phyloP scores from a whole-genome alignment of 2,329 filamentous ascomycete species.

The Cladorrhinum sp. region DNA sequence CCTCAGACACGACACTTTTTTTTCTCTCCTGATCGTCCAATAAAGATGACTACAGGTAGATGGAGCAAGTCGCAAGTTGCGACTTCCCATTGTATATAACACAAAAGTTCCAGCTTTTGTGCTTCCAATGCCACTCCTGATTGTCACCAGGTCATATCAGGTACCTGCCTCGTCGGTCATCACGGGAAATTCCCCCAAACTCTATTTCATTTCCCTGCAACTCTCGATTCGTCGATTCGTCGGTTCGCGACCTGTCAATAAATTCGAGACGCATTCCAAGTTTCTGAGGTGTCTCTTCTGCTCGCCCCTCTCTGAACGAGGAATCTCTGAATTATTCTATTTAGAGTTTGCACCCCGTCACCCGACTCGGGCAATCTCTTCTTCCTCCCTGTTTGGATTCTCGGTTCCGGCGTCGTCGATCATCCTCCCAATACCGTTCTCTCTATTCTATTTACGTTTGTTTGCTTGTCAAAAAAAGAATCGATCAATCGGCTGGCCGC shows the following conservation, averaged over 20 bases:
- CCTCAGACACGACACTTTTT: background rate
- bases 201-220: background rate
- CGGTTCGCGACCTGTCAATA: background rate
- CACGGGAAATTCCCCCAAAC: background rate
- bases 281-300: background rate
- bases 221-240: background rate
- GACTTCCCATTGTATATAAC: conserved; percentile 19
- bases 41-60: background rate
- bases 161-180: background rate
- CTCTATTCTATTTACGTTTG: background rate
- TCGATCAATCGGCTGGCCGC: conserved; percentile 4
- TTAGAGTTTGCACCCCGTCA: conserved; percentile 3
- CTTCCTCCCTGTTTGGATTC: background rate
- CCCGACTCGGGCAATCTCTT: background rate
- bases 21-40: background rate
- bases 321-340: background rate
- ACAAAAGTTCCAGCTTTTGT: conserved; percentile 7
- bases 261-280: conserved; percentile 6
- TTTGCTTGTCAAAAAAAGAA: background rate
- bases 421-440: background rate
- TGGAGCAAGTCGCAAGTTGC: conserved; percentile 2
- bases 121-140: background rate
- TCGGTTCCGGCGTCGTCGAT: background rate
- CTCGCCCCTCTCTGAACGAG: background rate
- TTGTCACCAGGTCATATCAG: background rate